Conservation (phyloP, 768 basidiomycete genomes). For the Tremella fuciformis region DNA sequence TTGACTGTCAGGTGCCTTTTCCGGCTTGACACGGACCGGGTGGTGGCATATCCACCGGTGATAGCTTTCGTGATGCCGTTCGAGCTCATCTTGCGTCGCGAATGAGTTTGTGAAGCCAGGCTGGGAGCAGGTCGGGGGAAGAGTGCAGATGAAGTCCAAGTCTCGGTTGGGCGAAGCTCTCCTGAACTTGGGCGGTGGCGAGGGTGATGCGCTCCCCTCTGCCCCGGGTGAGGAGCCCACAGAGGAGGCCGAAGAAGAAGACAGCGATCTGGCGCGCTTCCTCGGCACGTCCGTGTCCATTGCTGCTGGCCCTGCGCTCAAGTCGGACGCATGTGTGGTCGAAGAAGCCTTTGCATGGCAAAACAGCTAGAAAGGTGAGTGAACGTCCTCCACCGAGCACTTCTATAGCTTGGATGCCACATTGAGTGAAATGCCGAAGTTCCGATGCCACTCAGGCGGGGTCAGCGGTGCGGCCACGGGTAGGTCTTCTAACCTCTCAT, state of each 20-base stretch:
- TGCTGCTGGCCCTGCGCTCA: neutral
- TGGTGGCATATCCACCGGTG: constrained; percentile 65
- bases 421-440: no score
- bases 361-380: no score
- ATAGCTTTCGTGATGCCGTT: constrained; percentile 65
- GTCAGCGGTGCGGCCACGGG: no score
- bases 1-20: neutral
- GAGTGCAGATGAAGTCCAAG: constrained; percentile 58
- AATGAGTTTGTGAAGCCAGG: constrained; percentile 61
- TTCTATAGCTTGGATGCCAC: no score
- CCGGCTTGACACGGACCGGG: constrained; percentile 67
- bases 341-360: no score
- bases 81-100: constrained; percentile 66
- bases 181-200: constrained; percentile 39
- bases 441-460: no score
- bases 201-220: neutral
- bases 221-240: neutral
- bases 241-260: neutral
- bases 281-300: constrained; percentile 13
- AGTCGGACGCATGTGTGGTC: no score
- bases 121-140: constrained; percentile 75
- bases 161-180: constrained; percentile 7
- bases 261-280: constrained; percentile 4
- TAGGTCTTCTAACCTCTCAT: no score
- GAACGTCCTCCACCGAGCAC: no score